Base-by-base conservation (phyloP, 768 basidiomycete genomes). In the Gloeostereum incarnatum region DNA sequence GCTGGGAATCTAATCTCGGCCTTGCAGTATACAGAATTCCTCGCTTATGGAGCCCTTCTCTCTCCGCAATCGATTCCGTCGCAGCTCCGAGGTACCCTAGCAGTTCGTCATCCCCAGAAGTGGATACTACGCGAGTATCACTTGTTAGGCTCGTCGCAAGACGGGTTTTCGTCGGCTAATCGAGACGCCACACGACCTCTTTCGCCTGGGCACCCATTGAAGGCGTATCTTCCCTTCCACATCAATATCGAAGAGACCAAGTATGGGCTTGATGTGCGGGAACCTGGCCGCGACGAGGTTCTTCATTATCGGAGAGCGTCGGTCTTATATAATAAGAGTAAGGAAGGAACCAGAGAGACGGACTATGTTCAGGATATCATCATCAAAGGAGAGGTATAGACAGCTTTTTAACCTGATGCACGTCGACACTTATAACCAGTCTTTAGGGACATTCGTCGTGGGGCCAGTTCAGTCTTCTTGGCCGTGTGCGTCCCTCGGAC, bases 61-160 rank as follows among this genome's bases (percentile, higher is more conserved):
- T n/a, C n/a, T 66, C 71, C 5, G 88, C 85, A 14, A 80, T n/a
- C 66, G 0, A 58, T 73, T 3, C 82, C 86, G 3, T 56, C 69
- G 0, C 63, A 71, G 6, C 60, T 94, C n/a, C 77, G 85, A 47
- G 73, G 77, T 30, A 81, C 82, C 31, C 65, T 79, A 34, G 78
- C 87, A 19, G 88, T 83, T 1, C 75, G 82, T 47, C 91, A 97
- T 56, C 78, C 75, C 13, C 92, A 96, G 52, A 89, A 89, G 0
- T 94, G 91, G 90, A 82, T 79, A 50, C 60, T 96, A 30, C 75
- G 75, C 24, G 87, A 90, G 56, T 75, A 88, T 49, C 76, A 86
- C 49, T 60, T 85, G 10, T 31, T 65, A 35, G 4, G 44, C 54
- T 46, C 33, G n/a, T 35, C 40, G 14, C 18, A 25, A 10, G 22